Conservation (phyloP, 805 yeast genomes). For the Zygosaccharomyces bailii region DNA sequence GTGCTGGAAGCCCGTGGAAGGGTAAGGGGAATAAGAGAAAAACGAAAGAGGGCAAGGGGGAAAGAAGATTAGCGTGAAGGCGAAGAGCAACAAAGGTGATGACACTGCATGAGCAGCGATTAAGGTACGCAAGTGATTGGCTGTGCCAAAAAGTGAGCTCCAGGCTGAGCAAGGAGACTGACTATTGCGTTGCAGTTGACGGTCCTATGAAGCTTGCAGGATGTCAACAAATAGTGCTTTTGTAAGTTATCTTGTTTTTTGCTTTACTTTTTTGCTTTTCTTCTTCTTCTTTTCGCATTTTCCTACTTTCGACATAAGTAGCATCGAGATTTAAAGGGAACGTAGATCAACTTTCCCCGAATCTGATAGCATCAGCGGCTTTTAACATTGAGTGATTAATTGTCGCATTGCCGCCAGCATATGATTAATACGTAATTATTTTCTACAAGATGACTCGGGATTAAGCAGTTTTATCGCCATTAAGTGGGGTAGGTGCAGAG, state of each 20-base stretch:
- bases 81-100: neutral
- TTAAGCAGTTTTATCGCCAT: no score
- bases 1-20: conserved; percentile 1
- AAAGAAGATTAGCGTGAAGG: neutral
- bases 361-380: neutral
- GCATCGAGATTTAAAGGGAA: neutral
- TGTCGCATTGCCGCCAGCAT: neutral
- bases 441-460: neutral
- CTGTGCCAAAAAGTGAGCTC: no score
- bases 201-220: no score
- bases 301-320: neutral
- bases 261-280: no score
- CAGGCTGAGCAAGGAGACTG: no score
- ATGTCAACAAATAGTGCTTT: no score
- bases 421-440: no score
- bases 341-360: neutral
- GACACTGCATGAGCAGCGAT: no score
- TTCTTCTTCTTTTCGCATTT: neutral
- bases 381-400: neutral
- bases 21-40: neutral
- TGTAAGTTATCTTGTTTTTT: no score
- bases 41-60: neutral
- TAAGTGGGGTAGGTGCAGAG: no score
- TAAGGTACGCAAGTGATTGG: neutral
- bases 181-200: no score